Base-by-base conservation (phyloP, 202 grass and related monocot genomes). In the Elaeis oleifera region DNA sequence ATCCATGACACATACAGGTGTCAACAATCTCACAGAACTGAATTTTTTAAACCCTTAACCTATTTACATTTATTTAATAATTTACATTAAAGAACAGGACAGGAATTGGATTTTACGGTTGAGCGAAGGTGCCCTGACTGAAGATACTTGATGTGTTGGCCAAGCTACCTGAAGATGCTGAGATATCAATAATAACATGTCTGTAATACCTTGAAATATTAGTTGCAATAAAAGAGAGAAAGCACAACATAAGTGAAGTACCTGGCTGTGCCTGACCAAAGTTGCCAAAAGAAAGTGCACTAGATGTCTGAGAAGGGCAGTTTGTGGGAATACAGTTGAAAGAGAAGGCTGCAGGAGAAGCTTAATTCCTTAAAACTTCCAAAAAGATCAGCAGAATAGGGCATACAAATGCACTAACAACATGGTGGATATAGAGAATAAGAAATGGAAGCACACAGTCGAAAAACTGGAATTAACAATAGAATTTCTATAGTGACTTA, bases 111-210 rank as follows among this genome's bases (percentile, higher is more conserved):
- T 65, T 81, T 75, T 89, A 89, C 85, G 21, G 61, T 28, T 81
- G 85, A 61, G 66, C 78, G 65, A 81, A 69, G 32, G 31, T 72
- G 11, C 65, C 9, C 78, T 78, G 78, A 78, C 67, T 68, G 11
- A 68, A 59, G 21, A 52, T 39, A 63, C 79, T 82, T 58, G 78
- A 50, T 52, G 48, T 55, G 63, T n/a, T 65, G 78, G 60, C 58
- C 50, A 84, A 80, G 57, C 66, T 77, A 76, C 66, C 63, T 49
- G 71, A 56, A 68, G 68, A 49, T 61, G 71, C 74, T 78, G 75
- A 62, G 70, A 36, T 29, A 50, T 16, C 15, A 32, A 78, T 61
- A 56, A 65, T 50, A 27, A 50, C 22, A 65, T 23, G 3, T 48
- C 70, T 54, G 5, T 18, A 21, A 54, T 18, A 61, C 25, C 28